These are phyloP conservation scores for Tylopilus sp. DNA, from an alignment of 768 basidiomycete genomes.

Conservation along the genomic window DNA sequence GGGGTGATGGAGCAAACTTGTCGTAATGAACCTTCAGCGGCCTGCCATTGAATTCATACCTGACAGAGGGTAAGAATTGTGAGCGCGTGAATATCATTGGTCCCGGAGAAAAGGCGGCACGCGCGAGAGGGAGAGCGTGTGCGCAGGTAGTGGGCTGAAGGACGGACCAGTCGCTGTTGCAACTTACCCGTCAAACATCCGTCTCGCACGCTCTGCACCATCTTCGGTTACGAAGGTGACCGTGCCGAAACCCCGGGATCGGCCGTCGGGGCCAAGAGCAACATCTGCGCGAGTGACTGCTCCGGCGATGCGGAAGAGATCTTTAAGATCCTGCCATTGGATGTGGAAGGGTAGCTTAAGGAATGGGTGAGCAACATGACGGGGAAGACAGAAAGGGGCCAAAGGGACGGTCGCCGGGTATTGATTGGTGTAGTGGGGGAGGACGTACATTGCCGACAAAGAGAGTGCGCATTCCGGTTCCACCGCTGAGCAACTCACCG, in stretches of 20 bases:
- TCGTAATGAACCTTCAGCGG: slow-evolving; percentile 89
- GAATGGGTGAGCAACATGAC: slow-evolving; percentile 15
- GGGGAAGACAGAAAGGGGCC: background rate
- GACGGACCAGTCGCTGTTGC: background rate
- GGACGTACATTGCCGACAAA: slow-evolving; percentile 86
- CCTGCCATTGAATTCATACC: slow-evolving; percentile 86
- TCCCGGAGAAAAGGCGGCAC: background rate
- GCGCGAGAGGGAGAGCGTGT: too few species aligned
- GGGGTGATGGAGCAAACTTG: slow-evolving; percentile 56
- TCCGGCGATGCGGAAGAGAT: slow-evolving; percentile 89
- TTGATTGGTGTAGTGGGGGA: slow-evolving; percentile 6
- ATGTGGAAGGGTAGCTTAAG: slow-evolving; percentile 86
- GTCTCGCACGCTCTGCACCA: slow-evolving; percentile 82
- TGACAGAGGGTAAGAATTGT: slow-evolving; percentile 28
- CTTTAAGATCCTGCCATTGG: slow-evolving; percentile 98
- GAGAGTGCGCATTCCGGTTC: slow-evolving; percentile 49
- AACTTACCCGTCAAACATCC: slow-evolving; percentile 87
- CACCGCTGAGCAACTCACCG: slow-evolving; percentile 28
- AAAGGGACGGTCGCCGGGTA: background rate
- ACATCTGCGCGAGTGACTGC: slow-evolving; percentile 90
- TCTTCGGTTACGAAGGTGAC: slow-evolving; percentile 80
- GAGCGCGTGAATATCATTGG: slow-evolving; percentile 6
- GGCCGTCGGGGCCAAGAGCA: slow-evolving; percentile 80
- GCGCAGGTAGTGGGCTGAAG: background rate
- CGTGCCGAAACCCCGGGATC: slow-evolving; percentile 90